phyloP scores from a whole-genome alignment of 768 basidiomycete species.

The Hygrophorus russula region DNA sequence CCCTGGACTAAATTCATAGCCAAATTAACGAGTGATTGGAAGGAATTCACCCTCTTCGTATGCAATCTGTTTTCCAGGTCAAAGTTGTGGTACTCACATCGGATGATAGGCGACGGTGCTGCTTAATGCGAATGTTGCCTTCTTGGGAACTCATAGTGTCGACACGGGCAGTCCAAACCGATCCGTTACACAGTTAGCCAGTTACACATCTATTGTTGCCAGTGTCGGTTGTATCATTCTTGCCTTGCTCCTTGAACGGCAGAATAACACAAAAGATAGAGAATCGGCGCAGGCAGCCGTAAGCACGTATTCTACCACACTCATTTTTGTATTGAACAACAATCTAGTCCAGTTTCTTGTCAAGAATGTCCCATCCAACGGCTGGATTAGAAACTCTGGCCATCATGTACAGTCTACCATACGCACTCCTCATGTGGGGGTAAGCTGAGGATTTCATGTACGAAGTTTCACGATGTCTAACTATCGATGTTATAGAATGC shows the following conservation, averaged over 20 bases:
- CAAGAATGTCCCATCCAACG: background rate
- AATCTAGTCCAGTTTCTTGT: background rate
- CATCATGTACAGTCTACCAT: slow-evolving; percentile 42
- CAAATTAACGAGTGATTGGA: slow-evolving; percentile 34
- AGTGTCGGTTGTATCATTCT: slow-evolving; percentile 39
- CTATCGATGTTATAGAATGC: slow-evolving; percentile 18
- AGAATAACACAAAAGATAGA: slow-evolving; percentile 22
- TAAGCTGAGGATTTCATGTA: slow-evolving; percentile 17
- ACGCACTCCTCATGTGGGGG: slow-evolving; percentile 51
- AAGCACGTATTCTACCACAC: slow-evolving; percentile 8
- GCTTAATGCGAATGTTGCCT: too few species aligned
- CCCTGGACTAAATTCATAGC: slow-evolving; percentile 34
- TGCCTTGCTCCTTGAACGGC: too few species aligned
- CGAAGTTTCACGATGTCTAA: background rate
- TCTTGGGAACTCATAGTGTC: slow-evolving; percentile 34
- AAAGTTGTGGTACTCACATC: background rate
- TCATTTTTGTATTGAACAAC: slow-evolving; percentile 7
- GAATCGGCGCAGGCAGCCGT: slow-evolving; percentile 28
- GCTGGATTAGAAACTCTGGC: slow-evolving; percentile 40
- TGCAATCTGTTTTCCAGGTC: background rate
- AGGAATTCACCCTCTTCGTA: too few species aligned
- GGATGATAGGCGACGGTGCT: slow-evolving; percentile 36
- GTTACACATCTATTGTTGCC: too few species aligned
- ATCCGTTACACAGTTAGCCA: slow-evolving; percentile 34
- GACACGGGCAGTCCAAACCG: slow-evolving; percentile 17